Base-by-base conservation (phyloP, 176 grass and related monocot species). In the Canna indica region DNA sequence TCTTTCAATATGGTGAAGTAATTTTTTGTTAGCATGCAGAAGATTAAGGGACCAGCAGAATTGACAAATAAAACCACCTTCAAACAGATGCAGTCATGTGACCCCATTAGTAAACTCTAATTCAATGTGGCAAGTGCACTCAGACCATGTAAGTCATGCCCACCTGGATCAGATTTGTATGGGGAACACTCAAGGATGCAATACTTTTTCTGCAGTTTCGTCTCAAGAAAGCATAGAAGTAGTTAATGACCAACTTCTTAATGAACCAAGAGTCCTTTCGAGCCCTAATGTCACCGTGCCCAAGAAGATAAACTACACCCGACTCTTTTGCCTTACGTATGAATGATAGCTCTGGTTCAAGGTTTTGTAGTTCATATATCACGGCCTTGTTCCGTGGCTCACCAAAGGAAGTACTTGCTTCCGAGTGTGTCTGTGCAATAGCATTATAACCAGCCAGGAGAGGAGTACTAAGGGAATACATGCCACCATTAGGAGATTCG, bases 91-190 rank as follows among this genome's bases (percentile, higher is more conserved):
- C 29, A 11, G 6, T 36, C 11, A 32, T 17, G 5, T 36, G 63
- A 18, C 36, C 57, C 24, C 29, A 4, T 11, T 1, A 30, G 14
- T 39, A 1, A 30, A 70, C 68, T 70, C 20, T 27, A 66, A 75
- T 36, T 52, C 0, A 30, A 70, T 76, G 76, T 77, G 17, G 45
- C 42, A 44, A 39, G 35, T 22, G 65, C 53, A 47, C 18, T 84
- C 84, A 99, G 8, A 93, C 90, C 94, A 99, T 99, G 89, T 93
- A 88, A 18, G 91, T 90, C 94, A 99, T 99, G 16, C 83, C 78
- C 22, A 93, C 94, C 71, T 80, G 94, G 86, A 99, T 92, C 75
- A 93, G 73, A 76, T 84, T 87, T 11, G 86, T 85, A 67, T 85
- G 84, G 15, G 89, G 89, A 73, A 99, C 75, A 48, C 89, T 90